Conservation (phyloP, 805 yeast genomes). For the Cyberlindnera misumaiensis region DNA sequence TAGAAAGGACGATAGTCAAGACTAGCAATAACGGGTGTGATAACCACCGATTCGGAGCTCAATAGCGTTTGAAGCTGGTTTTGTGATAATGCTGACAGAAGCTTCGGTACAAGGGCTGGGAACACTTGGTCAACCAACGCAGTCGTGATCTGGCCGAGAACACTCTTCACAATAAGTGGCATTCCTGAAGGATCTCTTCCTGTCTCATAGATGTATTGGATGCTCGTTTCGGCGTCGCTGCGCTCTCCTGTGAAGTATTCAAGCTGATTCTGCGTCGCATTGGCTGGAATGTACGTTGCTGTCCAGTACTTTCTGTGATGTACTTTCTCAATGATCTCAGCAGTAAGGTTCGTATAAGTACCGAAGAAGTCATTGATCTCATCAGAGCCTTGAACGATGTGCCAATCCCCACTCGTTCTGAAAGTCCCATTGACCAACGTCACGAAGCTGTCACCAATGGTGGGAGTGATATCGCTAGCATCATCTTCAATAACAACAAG, state of each 20-base stretch:
- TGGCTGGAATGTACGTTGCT: slow-evolving; percentile 43
- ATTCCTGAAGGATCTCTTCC: slow-evolving; percentile 56
- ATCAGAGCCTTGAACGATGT: slow-evolving; percentile 20
- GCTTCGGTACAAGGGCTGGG: slow-evolving; percentile 18
- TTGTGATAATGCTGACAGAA: slow-evolving; percentile 25
- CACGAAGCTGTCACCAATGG: slow-evolving; percentile 23
- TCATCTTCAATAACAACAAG: slow-evolving; percentile 30
- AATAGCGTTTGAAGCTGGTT: slow-evolving; percentile 21
- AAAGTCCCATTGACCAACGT: slow-evolving; percentile 3
- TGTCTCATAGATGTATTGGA: slow-evolving; percentile 47
- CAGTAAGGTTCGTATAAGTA: slow-evolving; percentile 21
- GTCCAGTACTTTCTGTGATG: slow-evolving; percentile 59
- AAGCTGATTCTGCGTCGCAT: slow-evolving; percentile 19
- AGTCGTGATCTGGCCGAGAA: slow-evolving; percentile 29
- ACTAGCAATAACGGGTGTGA: slow-evolving; percentile 28
- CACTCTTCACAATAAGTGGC: slow-evolving; percentile 38
- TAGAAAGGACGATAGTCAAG: slow-evolving; percentile 45
- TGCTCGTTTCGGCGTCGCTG: slow-evolving; percentile 30
- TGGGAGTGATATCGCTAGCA: slow-evolving; percentile 5
- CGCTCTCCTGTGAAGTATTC: slow-evolving; percentile 4
- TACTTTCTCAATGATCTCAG: slow-evolving; percentile 37
- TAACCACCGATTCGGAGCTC: slow-evolving; percentile 12
- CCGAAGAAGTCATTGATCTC: slow-evolving; percentile 19
- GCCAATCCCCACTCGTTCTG: slow-evolving; percentile 33
- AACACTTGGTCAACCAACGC: slow-evolving; percentile 19